Base-by-base conservation (phyloP, 768 basidiomycete genomes). In the Mycena floridula region DNA sequence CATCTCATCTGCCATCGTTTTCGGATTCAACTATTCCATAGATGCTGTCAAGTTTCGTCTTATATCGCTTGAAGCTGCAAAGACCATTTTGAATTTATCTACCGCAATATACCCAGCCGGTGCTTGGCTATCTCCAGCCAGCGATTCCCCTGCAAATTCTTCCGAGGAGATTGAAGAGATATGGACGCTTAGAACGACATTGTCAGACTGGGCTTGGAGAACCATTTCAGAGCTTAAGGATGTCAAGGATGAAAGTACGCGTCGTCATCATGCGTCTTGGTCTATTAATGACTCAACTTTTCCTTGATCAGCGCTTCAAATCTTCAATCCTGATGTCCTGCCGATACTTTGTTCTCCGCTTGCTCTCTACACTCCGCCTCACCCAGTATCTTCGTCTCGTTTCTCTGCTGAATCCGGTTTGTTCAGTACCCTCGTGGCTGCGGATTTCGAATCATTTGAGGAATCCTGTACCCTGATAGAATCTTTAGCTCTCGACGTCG, bases 141-240 rank as follows among this genome's bases (percentile, higher is more conserved):
- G 52, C 25, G 43, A 48, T 11, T 42, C 44, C 23, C 18, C 61
- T 12, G 50, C 57, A 1, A 61, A 59, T n/a, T 52, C 35, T 4
- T 47, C 55, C 4, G 53, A 64, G 27, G 54, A 47, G 18, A 49
- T 61, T 35, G 62, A 65, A 25, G 83, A 87, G 50, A 68, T 76
- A 37, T 91, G 88, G 88, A 68, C 56, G 21, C 59, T 85, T 37
- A 77, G 89, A 16, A 74, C 68, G 43, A 74, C 73, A 7, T 66
- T 90, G 23, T 79, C 83, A 2, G 77, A 73, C 37, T 91, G 89
- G 89, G 74, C 79, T 32, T 90, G 88, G 86, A 73, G 81, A 52
- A 73, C 77, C 2, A 75, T 89, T n/a, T 72, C 76, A 5, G 84
- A 84, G 54, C 72, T 89, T 37, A 81, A 79, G 56, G 81, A 85